phyloP scores from a whole-genome alignment of 441 rosid genomes.

The Eutrema salsugineum region DNA sequence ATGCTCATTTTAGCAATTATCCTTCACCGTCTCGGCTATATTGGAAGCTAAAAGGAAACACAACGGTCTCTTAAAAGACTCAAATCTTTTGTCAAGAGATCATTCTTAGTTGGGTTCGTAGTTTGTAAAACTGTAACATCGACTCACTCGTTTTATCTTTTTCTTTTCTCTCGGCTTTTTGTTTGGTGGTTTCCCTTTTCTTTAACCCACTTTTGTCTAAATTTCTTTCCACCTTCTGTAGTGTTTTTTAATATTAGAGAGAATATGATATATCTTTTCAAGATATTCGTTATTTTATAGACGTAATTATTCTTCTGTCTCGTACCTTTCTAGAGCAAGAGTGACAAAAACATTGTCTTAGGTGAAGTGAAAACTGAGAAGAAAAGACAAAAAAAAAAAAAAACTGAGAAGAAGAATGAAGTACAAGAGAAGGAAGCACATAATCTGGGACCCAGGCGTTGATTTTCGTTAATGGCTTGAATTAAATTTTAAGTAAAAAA shows the following conservation, averaged over 20 bases:
- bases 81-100: neutral
- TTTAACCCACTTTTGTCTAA: constrained; percentile 4
- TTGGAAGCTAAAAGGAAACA: constrained; percentile 43
- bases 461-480: neutral
- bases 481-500: neutral
- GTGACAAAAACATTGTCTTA: neutral
- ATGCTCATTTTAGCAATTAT: constrained; percentile 76
- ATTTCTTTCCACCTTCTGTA: constrained; percentile 2
- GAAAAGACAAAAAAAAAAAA: neutral
- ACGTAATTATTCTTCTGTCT: neutral
- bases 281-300: neutral
- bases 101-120: neutral
- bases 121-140: constrained; percentile 22
- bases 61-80: neutral
- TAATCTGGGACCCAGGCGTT: constrained; percentile 15
- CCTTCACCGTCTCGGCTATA: constrained; percentile 75
- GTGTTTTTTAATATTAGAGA: neutral
- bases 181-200: neutral
- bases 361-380: neutral
- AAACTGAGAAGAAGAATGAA: neutral
- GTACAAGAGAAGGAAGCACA: constrained; percentile 16
- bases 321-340: neutral
- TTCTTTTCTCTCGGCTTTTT: neutral
- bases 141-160: neutral
- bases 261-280: too few species aligned